Evolutionary conservation across 2,329 filamentous ascomycete species (phyloP).

Genomic region (Penicillium sp.): DNA sequence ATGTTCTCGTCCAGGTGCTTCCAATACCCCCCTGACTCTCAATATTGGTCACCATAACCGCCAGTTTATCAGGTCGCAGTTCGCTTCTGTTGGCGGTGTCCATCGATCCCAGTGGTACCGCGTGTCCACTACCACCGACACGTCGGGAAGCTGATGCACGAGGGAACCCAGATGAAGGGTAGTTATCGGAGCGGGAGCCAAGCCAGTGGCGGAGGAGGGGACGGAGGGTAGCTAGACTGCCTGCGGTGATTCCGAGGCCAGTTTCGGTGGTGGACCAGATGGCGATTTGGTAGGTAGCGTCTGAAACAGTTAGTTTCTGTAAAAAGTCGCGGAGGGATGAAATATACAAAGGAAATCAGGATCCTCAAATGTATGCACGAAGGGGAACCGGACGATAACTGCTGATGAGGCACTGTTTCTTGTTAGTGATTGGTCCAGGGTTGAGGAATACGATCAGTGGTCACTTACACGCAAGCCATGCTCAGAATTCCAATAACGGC

Average conservation of each 20-base stretch:
- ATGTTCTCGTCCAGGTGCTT: slow-evolving; percentile 18
- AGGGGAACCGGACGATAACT: slow-evolving; percentile 48
- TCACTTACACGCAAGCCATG: slow-evolving; percentile 54
- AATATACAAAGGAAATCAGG: slow-evolving; percentile 37
- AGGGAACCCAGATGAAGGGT: slow-evolving; percentile 23
- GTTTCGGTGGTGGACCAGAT: slow-evolving; percentile 40
- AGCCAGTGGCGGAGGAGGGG: slow-evolving; percentile 44
- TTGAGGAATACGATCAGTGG: slow-evolving; percentile 10
- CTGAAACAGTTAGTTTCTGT: slow-evolving; percentile 12
- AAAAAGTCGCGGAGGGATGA: neutral
- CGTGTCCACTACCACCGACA: slow-evolving; percentile 16
- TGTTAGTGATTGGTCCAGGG: slow-evolving; percentile 11
- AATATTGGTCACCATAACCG: slow-evolving; percentile 31
- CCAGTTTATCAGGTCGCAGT: slow-evolving; percentile 32
- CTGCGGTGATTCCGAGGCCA: slow-evolving; percentile 45
- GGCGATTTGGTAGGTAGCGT: slow-evolving; percentile 46
- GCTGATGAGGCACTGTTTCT: slow-evolving; percentile 42
- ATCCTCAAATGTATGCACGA: slow-evolving; percentile 38
- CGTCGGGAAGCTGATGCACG: slow-evolving; percentile 18
- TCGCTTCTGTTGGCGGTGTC: slow-evolving; percentile 18
- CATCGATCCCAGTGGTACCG: slow-evolving; percentile 28
- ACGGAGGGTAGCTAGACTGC: slow-evolving; percentile 49
- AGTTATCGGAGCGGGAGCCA: slow-evolving; percentile 18
- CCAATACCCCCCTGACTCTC: slow-evolving; percentile 23
- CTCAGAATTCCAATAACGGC: slow-evolving; percentile 54